Base-by-base conservation (phyloP, 2,329 filamentous ascomycete genomes). In the Didymella segeticola region DNA sequence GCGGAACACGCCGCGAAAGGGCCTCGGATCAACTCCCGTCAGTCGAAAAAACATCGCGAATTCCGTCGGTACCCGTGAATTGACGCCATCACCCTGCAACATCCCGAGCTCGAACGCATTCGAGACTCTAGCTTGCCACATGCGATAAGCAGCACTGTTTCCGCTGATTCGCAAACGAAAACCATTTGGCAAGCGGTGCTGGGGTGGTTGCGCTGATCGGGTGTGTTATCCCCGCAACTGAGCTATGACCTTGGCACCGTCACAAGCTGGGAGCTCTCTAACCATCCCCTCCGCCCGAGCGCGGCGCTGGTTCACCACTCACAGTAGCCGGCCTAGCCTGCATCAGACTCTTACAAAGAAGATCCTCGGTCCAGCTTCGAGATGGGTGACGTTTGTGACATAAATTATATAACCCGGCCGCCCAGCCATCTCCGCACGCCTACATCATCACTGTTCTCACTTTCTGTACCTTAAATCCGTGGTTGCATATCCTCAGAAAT, bases 331-430 rank as follows among this genome's bases (percentile, higher is more conserved):
- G 61, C 53, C 67, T 68, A 71, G 66, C 62, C 63, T 67, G 50
- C 52, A 61, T 56, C 56, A 53, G 55, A 59, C 52, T n/a, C 45
- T 34, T 52, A 58, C 53, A 64, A 65, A 69, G 61, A 57, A 60
- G 64, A 70, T 70, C 71, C 71, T 72, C 69, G 71, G 71, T 50
- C 57, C 67, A 68, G 43, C 41, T 43, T 60, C 53, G 64, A 47
- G 47, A 71, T 70, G 69, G 51, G 64, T 72, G 70, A 74, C 70
- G 69, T 71, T 62, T 57, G 46, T 47, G 50, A 62, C 60, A 66
- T 64, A 61, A 57, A 63, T 66, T 63, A 60, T 64, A 63, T 66
- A 49, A 63, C 47, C 60, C 58, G 49, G 47, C 60, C 50, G 56
- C 62, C 60, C 64, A 54, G 48, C 51, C 53, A 39, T 58, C 53